Conservation (phyloP, 495 filamentous ascomycete species). For the Elasticomyces elasticus region DNA sequence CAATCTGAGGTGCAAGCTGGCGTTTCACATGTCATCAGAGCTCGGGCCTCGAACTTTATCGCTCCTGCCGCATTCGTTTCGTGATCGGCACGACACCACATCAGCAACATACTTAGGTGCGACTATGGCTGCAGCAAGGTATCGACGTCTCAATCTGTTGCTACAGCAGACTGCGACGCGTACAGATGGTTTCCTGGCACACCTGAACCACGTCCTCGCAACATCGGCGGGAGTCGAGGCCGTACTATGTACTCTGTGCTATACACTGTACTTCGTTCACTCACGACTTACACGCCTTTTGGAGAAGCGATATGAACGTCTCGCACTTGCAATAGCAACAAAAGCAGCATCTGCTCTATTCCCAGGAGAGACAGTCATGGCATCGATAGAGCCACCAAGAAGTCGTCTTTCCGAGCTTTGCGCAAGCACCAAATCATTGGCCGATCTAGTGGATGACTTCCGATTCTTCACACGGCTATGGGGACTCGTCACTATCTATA, state of each 20-base stretch:
- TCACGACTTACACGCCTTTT: conserved; percentile 17
- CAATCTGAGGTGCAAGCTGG: not conserved
- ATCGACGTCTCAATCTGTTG: not conserved
- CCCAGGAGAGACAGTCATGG: conserved; percentile 34
- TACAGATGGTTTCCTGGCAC: conserved; percentile 22
- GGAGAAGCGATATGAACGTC: conserved; percentile 6
- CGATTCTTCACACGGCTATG: conserved; percentile 69
- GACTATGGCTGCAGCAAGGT: not conserved
- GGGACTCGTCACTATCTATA: conserved; percentile 67
- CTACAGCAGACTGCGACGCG: not conserved
- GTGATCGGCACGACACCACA: not conserved
- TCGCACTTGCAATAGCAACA: conserved; percentile 14
- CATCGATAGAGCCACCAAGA: conserved; percentile 34
- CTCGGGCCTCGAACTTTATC: too few species aligned
- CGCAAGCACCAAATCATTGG: conserved; percentile 37
- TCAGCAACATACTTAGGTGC: not conserved
- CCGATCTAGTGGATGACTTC: conserved; percentile 48
- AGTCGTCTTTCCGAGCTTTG: conserved; percentile 18
- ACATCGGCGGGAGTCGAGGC: conserved; percentile 23
- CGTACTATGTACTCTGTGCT: conserved; percentile 24
- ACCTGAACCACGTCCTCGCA: conserved; percentile 24
- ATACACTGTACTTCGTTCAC: conserved; percentile 24
- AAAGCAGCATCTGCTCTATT: conserved; percentile 24
- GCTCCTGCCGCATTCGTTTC: too few species aligned
- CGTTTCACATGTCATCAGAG: not conserved